Evolutionary conservation across 495 filamentous ascomycete species (phyloP).

Genomic region (Aspergillus wentii): DNA sequence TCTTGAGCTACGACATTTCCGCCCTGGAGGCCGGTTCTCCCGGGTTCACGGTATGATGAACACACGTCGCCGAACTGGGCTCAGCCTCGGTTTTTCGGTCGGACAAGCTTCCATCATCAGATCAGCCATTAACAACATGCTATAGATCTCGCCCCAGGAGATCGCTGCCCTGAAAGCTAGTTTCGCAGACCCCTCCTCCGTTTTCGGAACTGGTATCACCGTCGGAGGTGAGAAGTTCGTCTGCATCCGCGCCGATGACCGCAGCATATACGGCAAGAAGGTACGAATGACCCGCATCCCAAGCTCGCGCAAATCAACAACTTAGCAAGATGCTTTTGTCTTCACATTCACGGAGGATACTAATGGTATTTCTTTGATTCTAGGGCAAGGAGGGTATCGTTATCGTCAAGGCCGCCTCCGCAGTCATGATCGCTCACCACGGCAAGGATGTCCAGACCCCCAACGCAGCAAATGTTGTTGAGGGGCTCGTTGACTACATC

Average conservation of each 20-base stretch:
- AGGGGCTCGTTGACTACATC: conserved; percentile 42
- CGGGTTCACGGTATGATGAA: conserved; percentile 72
- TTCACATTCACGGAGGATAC: not conserved
- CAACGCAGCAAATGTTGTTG: conserved; percentile 34
- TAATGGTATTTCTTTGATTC: not conserved
- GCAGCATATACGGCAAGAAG: conserved; percentile 80
- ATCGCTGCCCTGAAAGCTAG: conserved; percentile 29
- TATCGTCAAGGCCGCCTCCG: conserved; percentile 76
- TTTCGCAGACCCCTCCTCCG: conserved; percentile 24
- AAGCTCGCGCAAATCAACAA: not conserved
- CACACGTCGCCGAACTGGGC: conserved; percentile 4
- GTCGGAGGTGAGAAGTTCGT: conserved; percentile 70
- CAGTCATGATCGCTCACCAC: conserved; percentile 84
- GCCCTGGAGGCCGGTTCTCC: conserved; percentile 73
- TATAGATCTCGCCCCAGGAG: conserved; percentile 35
- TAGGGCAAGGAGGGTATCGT: conserved; percentile 79
- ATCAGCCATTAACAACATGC: conserved; percentile 4
- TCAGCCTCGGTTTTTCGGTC: no score
- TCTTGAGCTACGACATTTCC: conserved; percentile 76
- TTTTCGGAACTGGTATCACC: conserved; percentile 54
- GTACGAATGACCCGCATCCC: conserved; percentile 38
- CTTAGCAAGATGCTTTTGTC: not conserved
- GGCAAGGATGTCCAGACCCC: conserved; percentile 57
- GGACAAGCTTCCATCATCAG: no score
- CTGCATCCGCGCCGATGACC: conserved; percentile 64